Percentiles rank a stretch among this genome's conserved stretches.
Conservation (phyloP, 1,284 basidiomycete species). For the Fomitopsis pinicola region DNA sequence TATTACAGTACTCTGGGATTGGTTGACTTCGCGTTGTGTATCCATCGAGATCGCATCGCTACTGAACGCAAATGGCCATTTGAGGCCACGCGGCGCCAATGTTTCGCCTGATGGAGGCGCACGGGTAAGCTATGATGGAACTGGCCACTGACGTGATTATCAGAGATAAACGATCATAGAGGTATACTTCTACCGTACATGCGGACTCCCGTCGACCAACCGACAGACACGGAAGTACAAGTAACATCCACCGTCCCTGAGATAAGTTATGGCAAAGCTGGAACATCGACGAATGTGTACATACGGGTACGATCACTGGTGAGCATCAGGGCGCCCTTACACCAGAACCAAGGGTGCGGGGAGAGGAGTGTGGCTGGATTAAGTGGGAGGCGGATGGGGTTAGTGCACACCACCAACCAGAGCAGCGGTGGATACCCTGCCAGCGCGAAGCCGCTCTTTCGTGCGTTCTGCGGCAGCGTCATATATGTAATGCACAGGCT, state of each 20-base stretch:
- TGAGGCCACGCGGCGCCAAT: too few species aligned
- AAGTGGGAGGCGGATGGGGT: not conserved
- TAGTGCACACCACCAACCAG: conserved; percentile 26
- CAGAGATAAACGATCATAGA: not conserved
- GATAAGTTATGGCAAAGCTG: not conserved
- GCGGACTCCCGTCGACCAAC: not conserved
- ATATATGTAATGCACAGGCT: conserved; percentile 68
- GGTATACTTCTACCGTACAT: not conserved
- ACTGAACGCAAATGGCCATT: not conserved
- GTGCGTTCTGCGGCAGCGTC: conserved; percentile 78
- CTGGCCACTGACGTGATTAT: too few species aligned
- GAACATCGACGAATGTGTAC: not conserved
- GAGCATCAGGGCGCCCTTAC: too few species aligned
- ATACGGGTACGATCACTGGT: not conserved
- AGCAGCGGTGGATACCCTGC: conserved; percentile 24
- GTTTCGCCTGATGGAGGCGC: too few species aligned
- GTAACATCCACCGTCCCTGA: not conserved
- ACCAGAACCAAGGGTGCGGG: not conserved
- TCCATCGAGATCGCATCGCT: not conserved
- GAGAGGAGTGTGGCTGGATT: not conserved
- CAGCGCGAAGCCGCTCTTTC: conserved; percentile 52
- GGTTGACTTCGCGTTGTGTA: not conserved
- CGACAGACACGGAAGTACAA: not conserved
- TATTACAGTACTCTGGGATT: too few species aligned
- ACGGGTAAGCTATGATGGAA: too few species aligned